phyloP scores from a whole-genome alignment of 2,329 filamentous ascomycete genomes.

The Colletotrichum tabaci region DNA sequence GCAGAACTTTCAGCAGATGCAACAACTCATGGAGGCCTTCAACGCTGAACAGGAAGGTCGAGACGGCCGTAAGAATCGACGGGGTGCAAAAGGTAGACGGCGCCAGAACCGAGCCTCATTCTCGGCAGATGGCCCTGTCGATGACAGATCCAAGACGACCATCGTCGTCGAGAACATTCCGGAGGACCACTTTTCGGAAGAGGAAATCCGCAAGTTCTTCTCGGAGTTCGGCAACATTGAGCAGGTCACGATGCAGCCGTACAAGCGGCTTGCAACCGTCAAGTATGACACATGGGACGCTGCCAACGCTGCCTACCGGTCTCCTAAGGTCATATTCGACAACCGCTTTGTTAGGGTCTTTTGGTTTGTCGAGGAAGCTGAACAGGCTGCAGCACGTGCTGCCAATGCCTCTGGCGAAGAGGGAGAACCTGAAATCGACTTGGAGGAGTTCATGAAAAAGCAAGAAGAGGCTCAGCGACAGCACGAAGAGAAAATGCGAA shows the following conservation, averaged over 20 bases:
- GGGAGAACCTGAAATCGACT: constrained; percentile 69
- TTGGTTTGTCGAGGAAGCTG: constrained; percentile 74
- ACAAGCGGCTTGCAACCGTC: constrained; percentile 78
- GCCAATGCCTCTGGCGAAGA: constrained; percentile 44
- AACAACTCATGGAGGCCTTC: constrained; percentile 42
- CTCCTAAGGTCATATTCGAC: constrained; percentile 86
- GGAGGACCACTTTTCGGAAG: constrained; percentile 77
- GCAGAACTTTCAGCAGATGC: constrained; percentile 41
- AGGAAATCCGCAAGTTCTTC: constrained; percentile 78
- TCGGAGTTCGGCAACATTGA: constrained; percentile 77
- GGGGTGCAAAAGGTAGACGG: constrained; percentile 32
- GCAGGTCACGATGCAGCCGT: constrained; percentile 75
- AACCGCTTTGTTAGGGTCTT: constrained; percentile 90
- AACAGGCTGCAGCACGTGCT: constrained; percentile 50
- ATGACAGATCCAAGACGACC: constrained; percentile 74
- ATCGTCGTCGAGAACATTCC: constrained; percentile 87
- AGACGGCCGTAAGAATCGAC: constrained; percentile 50
- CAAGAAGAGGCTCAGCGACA: constrained; percentile 81
- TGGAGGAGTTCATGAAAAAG: constrained; percentile 77
- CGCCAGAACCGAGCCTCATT: constrained; percentile 66
- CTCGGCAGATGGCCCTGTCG: constrained; percentile 74
- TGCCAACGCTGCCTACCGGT: constrained; percentile 80
- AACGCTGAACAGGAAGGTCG: constrained; percentile 43
- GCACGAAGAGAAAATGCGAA: constrained; percentile 76
- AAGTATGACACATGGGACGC: constrained; percentile 77